Base-by-base conservation (phyloP, 345 rosid species). In the Populus alba region DNA sequence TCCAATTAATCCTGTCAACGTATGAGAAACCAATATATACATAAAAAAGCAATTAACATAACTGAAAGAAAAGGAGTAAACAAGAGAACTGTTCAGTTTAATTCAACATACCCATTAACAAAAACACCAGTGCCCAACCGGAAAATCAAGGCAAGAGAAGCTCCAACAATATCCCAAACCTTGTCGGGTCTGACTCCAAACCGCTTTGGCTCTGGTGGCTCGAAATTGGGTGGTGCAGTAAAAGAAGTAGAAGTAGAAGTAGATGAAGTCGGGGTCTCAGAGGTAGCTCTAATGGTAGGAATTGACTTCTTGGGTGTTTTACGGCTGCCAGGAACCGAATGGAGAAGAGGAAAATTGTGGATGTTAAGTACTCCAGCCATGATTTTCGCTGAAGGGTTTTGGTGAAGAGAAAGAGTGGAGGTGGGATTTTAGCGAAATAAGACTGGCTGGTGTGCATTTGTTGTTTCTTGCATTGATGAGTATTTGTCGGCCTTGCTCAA, bases 71-170 rank as follows among this genome's bases (percentile, higher is more conserved):
- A n/a, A 11, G 66, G 66, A 33, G 51, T 13, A 47, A 47, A 47
- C 3, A 13, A 15, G 17, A 47, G 51, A 47, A 47, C 11, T 47
- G 51, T 47, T 3, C 51, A 15, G 18, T 47, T 47, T 13, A 47
- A 15, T n/a, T 62, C 37, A 25, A 5, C 68, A 27, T 86, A 93
- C 98, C 98, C 98, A 68, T 91, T 86, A 85, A 83, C 91, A 77
- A 93, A 92, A 82, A 87, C 87, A 9, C 97, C 98, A 65, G 98
- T 91, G 17, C 92, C 99, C 37, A 88, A 83, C 37, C 98, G 88
- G 75, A 95, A 91, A 76, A 91, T 12, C 78, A 95, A 79, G 39
- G 94, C 85, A 45, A 93, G 84, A 23, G 97, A 70, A 20, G 99
- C 94, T 72, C 94, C 94, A 55, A 88, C 5, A 41, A 95, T 74